Evolutionary conservation across 2,329 filamentous ascomycete species (phyloP), one percentile per base, ranked within the genome.

Genomic region (Fusarium transvaalense): DNA sequence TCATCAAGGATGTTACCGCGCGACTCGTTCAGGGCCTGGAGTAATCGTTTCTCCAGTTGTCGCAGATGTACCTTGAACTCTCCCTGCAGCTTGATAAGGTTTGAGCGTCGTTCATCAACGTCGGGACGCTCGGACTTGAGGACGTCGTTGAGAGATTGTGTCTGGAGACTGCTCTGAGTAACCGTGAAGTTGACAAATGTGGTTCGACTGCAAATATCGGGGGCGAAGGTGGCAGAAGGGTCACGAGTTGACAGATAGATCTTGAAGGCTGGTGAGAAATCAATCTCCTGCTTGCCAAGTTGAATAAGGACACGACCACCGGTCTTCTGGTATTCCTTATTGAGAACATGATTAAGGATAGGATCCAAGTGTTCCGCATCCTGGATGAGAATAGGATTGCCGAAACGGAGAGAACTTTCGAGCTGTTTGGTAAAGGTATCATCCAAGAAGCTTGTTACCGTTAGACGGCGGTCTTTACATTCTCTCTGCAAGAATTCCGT

Each of bases 151-250:
- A 99, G 88, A 2, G 96, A 97, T 80, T 99, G 96, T 3, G 96
- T 98, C 82, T 97, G 96, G 76, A 99, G 86, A 85, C 95, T 98
- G 87, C 96, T 97, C 82, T 98, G 95, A 6, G 96, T 99, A 67
- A 99, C 95, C 2, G 97, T 98, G 74, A 99, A 99, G 82, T 99
- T 99, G 86, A 99, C 96, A 81, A 99, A 97, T 0, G 97, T 99
- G 9, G 96, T 98, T 75, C 97, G 89, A 84, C 94, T 97, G 88
- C 97, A 99, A 68, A 99, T 93, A 77, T 99, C 96, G 1, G 96
- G 97, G 10, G 96, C 90, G 78, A 99, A 99, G 10, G 91, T 93
- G 27, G 96, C 95, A 41, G 97, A 99, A 2, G 97, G 97, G 82
- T 99, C 96, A 75, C 95, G 88, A 3, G 97, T 99, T 1, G 95